Conservation (phyloP, 2,329 filamentous ascomycete genomes). For the Macrophomina pseudophaseolina region DNA sequence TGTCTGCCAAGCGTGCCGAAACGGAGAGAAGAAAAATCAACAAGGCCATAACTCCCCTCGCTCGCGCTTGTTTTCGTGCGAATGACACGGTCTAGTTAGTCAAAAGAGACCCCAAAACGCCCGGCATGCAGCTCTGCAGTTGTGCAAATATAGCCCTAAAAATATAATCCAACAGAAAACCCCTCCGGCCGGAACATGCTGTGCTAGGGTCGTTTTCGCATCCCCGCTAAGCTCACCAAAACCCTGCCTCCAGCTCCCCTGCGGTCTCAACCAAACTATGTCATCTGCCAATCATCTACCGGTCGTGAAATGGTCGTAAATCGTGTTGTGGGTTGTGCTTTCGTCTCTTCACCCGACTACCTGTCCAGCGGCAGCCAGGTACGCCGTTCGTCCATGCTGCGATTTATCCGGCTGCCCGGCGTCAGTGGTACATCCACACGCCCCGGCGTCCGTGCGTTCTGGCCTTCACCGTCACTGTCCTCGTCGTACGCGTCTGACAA, state of each 20-base stretch:
- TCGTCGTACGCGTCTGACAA: constrained; percentile 70
- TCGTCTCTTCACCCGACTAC: constrained; percentile 3
- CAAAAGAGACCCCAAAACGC: constrained; percentile 4
- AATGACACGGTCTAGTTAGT: constrained; percentile 9
- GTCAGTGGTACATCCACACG: constrained; percentile 65
- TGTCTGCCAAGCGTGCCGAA: constrained; percentile 11
- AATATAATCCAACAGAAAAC: constrained; percentile 9
- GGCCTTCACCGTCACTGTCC: constrained; percentile 62
- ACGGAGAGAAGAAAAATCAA: not conserved
- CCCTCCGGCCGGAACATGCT: not conserved
- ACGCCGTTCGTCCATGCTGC: constrained; percentile 68
- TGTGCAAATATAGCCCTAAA: constrained; percentile 18
- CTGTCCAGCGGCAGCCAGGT: constrained; percentile 57
- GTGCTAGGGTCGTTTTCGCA: constrained; percentile 3
- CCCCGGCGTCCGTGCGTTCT: constrained; percentile 41
- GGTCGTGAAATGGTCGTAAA: constrained; percentile 13
- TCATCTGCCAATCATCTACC: constrained; percentile 12
- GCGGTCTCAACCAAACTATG: constrained; percentile 8
- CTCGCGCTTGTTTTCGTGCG: constrained; percentile 14
- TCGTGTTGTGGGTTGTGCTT: constrained; percentile 3
- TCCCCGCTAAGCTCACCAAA: constrained; percentile 11
- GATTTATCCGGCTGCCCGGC: constrained; percentile 65
- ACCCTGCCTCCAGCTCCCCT: constrained; percentile 1
- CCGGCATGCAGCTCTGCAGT: constrained; percentile 12
- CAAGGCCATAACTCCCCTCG: not conserved